Conservation (phyloP, 495 filamentous ascomycete genomes). For the Tuber microsphaerosporum region DNA sequence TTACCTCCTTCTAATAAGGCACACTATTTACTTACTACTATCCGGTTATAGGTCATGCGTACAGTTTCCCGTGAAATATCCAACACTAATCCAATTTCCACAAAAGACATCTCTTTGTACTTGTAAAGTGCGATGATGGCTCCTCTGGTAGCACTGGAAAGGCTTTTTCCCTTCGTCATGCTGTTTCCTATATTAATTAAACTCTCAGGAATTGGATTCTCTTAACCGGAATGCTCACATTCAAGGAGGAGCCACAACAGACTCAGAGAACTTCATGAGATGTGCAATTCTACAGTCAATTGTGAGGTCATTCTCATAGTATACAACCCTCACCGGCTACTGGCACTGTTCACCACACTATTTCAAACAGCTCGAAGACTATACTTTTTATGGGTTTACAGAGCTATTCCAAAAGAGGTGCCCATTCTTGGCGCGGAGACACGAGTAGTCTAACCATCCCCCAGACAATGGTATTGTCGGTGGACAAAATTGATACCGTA, state of each 20-base stretch:
- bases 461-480: no score
- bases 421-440: background rate
- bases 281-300: no score
- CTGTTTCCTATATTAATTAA: no score
- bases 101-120: background rate
- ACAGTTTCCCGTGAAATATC: background rate
- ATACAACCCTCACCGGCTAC: background rate
- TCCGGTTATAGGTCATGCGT: background rate
- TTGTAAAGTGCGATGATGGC: background rate
- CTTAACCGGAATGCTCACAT: no score
- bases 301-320: no score
- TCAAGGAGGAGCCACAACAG: no score
- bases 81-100: background rate
- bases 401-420: background rate
- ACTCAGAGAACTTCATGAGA: no score
- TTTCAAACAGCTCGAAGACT: background rate
- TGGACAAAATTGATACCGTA: no score
- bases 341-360: background rate
- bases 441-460: no score
- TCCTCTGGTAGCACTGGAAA: no score
- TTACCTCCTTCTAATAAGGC: background rate
- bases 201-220: no score
- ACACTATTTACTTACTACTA: slow-evolving; percentile 13
- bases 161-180: no score
- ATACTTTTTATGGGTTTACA: background rate